Evolutionary conservation across 805 yeast species (phyloP), one percentile per base, ranked within the genome.

Genomic region (Candida sithepensis): DNA sequence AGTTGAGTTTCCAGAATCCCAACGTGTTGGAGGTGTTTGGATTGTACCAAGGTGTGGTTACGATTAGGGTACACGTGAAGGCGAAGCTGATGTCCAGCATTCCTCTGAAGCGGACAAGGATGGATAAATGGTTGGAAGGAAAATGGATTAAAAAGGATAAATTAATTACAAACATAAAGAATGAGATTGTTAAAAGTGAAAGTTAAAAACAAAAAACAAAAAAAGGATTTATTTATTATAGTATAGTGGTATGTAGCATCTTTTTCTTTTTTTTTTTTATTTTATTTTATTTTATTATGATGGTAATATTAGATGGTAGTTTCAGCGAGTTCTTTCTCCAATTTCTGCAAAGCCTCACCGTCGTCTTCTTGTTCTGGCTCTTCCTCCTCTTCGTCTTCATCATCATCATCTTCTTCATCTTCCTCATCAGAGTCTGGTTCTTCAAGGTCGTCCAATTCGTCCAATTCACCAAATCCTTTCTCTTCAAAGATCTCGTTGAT

Each of bases 381-480:
- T 42, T 76, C 77, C 26, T 68, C 75, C 19, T 64, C 74, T 42
- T 75, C 84, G 23, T 73, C 73, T 7, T 73, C 81, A 14, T 71
- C 79, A 3, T 72, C 83, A 4, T 74, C 82, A 10, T 76, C 84
- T 18, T 76, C 84, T 3, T 78, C 85, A 20, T 82, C 88, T 47
- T 82, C 88, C 45, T 81, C 88, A 21, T 79, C 87, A 42, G 81
- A 79, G 53, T 81, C 81, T 32, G 78, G 72, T 66, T 89, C 97
- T 71, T 92, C 99, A 70, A 94, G 78, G 58, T 94, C 99, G 58
- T 92, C 98, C 43, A 94, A 75, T 63, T 94, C 99, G 59, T 92
- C 96, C 30, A 94, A 71, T 64, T 85, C 92, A 51, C 96, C 96
- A 48, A 71, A 67, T 0, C 91, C 94, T 60, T 89, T 80, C 36